phyloP scores from a whole-genome alignment of 345 rosid genomes.

The Toxicodendron radicans region DNA sequence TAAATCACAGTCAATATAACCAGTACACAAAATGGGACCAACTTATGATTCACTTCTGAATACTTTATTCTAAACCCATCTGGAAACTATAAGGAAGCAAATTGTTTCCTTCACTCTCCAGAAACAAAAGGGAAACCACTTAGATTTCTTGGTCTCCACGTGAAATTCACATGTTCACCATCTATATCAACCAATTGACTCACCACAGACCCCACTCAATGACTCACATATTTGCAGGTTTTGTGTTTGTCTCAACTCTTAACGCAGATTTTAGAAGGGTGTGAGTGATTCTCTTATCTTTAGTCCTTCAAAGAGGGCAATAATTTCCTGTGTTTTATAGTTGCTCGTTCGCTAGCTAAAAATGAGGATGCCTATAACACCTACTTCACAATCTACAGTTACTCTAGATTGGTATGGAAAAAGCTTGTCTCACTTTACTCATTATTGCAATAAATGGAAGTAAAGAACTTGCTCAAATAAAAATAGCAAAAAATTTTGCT shows the following conservation, averaged over 20 bases:
- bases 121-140: not conserved
- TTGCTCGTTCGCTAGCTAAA: constrained; percentile 41
- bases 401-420: constrained; percentile 19
- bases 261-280: constrained; percentile 6
- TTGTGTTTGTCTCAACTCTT: constrained; percentile 33
- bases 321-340: constrained; percentile 32
- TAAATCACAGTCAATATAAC: not conserved
- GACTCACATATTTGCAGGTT: constrained; percentile 21
- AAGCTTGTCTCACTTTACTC: constrained; percentile 20
- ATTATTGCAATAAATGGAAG: constrained; percentile 12
- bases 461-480: not conserved
- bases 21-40: not conserved
- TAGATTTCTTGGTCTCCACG: constrained; percentile 18
- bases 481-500: not conserved
- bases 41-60: not conserved
- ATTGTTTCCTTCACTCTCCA: not conserved
- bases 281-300: not conserved
- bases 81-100: not conserved
- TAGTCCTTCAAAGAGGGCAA: constrained; percentile 19
- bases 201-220: constrained; percentile 5
- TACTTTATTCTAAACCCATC: not conserved
- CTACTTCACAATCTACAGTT: constrained; percentile 10
- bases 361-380: constrained; percentile 24
- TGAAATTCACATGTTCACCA: constrained; percentile 40
- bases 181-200: constrained; percentile 14